A percentile compares a stretch with the other conserved stretches of the same genome.
Evolutionary conservation across 768 basidiomycete species (phyloP).

Genomic region (Pulveroboletus sp.): DNA sequence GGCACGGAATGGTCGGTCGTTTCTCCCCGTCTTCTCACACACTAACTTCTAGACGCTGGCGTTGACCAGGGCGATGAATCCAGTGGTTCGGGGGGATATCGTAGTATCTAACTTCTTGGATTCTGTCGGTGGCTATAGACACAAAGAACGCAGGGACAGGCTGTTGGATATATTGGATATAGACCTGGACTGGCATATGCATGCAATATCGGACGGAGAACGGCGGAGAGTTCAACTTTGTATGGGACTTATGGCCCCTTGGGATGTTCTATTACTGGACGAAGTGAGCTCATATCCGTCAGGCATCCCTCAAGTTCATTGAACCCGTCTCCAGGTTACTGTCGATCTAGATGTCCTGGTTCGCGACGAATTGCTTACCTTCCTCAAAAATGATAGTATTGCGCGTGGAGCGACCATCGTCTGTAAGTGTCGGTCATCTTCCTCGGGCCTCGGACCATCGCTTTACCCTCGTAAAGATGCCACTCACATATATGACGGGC

Average conservation of each 20-base stretch:
- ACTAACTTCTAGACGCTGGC: background rate
- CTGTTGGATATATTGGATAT: constrained; percentile 91
- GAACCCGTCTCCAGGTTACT: constrained; percentile 59
- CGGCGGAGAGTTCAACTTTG: constrained; percentile 89
- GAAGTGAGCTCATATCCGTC: constrained; percentile 52
- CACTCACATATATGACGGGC: constrained; percentile 95
- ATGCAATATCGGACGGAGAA: constrained; percentile 94
- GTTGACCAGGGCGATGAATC: constrained; percentile 84
- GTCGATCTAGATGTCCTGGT: constrained; percentile 97
- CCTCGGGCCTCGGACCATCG: background rate
- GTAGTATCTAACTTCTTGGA: constrained; percentile 92
- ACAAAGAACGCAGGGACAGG: constrained; percentile 81
- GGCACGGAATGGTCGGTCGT: constrained; percentile 86
- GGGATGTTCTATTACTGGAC: constrained; percentile 90
- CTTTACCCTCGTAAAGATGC: constrained; percentile 55
- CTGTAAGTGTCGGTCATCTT: constrained; percentile 44
- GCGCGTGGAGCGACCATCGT: constrained; percentile 81
- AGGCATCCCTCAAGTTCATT: background rate
- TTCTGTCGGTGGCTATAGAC: constrained; percentile 92
- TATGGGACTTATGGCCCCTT: constrained; percentile 92
- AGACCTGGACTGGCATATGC: constrained; percentile 96
- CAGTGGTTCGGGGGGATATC: constrained; percentile 91
- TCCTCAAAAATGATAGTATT: constrained; percentile 80
- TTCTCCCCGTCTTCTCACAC: background rate
- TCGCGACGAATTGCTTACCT: constrained; percentile 82